A percentile compares a stretch with the other conserved stretches of the same genome.
Conservation (phyloP, 2,329 filamentous ascomycete species). For the Hypoxylon sp. region DNA sequence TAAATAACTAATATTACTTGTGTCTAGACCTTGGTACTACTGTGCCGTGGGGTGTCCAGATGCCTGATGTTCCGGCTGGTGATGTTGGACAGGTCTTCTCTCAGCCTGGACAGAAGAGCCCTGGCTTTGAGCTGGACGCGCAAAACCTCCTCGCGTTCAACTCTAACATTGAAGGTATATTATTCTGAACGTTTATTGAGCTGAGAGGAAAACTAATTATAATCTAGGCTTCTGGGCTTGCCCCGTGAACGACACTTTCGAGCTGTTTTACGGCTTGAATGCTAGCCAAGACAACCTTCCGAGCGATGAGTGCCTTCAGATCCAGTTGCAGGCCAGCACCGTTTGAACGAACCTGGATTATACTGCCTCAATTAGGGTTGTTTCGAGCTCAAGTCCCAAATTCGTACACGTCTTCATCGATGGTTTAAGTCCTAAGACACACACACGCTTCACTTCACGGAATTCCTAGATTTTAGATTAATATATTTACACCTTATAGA, state of each 20-base stretch:
- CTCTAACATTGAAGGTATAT: slow-evolving; percentile 22
- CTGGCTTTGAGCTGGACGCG: slow-evolving; percentile 29
- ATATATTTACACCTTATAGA: too few species aligned
- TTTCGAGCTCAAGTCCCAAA: too few species aligned
- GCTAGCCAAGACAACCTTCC: slow-evolving; percentile 22
- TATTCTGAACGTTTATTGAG: background rate
- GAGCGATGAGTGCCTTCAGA: slow-evolving; percentile 14
- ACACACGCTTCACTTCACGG: too few species aligned
- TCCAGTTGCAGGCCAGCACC: slow-evolving; percentile 5
- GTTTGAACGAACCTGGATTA: too few species aligned
- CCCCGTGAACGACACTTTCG: slow-evolving; percentile 31
- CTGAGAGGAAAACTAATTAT: background rate
- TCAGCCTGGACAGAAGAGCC: slow-evolving; percentile 19
- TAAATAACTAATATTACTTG: background rate
- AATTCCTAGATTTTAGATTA: too few species aligned
- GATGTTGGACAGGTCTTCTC: slow-evolving; percentile 27
- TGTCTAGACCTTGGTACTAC: slow-evolving; percentile 16
- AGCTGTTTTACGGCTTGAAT: slow-evolving; percentile 36
- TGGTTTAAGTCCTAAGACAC: too few species aligned
- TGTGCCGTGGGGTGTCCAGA: slow-evolving; percentile 17
- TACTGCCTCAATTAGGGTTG: too few species aligned
- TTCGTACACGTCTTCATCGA: too few species aligned
- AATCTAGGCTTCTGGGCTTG: slow-evolving; percentile 39
- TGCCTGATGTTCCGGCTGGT: slow-evolving; percentile 30
- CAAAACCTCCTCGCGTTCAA: slow-evolving; percentile 27